A percentile compares a stretch with the other conserved stretches of the same genome.
Conservation (phyloP, 108 stramenopile species). For the Epithemia pelagica region DNA sequence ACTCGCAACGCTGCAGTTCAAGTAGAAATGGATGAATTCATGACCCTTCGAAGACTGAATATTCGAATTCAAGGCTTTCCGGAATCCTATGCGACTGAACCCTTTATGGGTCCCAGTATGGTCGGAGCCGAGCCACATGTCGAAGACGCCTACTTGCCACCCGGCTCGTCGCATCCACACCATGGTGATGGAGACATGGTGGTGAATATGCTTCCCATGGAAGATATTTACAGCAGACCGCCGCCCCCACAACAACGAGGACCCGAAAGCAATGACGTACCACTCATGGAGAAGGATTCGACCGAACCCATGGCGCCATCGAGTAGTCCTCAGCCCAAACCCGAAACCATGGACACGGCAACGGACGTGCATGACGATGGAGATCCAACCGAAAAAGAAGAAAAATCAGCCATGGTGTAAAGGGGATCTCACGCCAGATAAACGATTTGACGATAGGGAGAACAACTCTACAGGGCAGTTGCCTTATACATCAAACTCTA, state of each 20-base stretch:
- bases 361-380: neutral
- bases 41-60: constrained; percentile 81
- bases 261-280: neutral
- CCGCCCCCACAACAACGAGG: neutral
- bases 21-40: constrained; percentile 89
- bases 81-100: constrained; percentile 76
- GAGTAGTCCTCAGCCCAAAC: neutral
- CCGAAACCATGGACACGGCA: neutral
- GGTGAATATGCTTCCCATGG: neutral
- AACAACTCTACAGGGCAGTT: too few species aligned
- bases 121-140: constrained; percentile 24
- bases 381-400: neutral
- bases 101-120: constrained; percentile 37
- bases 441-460: too few species aligned
- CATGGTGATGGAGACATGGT: too few species aligned
- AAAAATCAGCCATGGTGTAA: neutral
- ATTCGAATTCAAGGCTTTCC: constrained; percentile 85
- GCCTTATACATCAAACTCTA: too few species aligned
- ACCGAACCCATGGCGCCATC: neutral
- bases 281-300: neutral
- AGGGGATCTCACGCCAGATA: too few species aligned
- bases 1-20: constrained; percentile 81
- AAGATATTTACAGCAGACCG: neutral
- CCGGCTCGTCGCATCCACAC: neutral
- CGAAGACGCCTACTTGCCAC: neutral